Evolutionary conservation across 2,329 filamentous ascomycete species (phyloP), one percentile per base, ranked within the genome.

Genomic region (Fusarium anguioides): DNA sequence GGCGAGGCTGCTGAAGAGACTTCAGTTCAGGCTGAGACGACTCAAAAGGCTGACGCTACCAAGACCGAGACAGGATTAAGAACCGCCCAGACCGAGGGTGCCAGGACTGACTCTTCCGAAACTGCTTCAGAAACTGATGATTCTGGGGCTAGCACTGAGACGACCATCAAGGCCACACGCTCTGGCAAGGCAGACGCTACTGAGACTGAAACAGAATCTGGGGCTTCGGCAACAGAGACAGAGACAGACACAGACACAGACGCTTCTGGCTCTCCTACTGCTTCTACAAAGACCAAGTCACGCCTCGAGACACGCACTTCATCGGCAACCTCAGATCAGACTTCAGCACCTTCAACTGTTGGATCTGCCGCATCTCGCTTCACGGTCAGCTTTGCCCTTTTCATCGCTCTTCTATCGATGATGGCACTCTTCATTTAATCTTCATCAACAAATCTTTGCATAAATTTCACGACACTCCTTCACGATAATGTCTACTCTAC

Each of bases 381-480:
- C 44, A 64, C 59, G 6, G 24, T 55, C 15, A 51, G 66, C 40
- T 46, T 72, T 21, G 63, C 68, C 31, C 57, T 57, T 51, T 44
- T 67, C 48, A 15, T 72, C 33, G 51, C 71, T 18, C 44, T 73
- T 10, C 26, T 72, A 15, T 69, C 66, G 31, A 66, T 70, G 49
- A 39, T 72, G 20, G 68, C 47, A 31, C 46, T 72, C 10, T 35
- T 71, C 31, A 50, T 72, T 41, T 73, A 72, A 72, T 57, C 29
- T 69, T 67, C 53, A 31, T 31, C 20, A 63, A 48, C 27, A 40
- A 51, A 60, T 14, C 60, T 51, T 45, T 41, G 26, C 29, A 39
- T 51, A 39, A 37, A 26, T 23, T 42, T 72, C 71, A 71, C 39
- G 36, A 71, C 72, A 65, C 67, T 74, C 72, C 45, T 73, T 73